Percentiles rank a stretch among this genome's conserved stretches.
phyloP scores from a whole-genome alignment of 1,139 yeast species.

The Yamadazyma membranifaciens region DNA sequence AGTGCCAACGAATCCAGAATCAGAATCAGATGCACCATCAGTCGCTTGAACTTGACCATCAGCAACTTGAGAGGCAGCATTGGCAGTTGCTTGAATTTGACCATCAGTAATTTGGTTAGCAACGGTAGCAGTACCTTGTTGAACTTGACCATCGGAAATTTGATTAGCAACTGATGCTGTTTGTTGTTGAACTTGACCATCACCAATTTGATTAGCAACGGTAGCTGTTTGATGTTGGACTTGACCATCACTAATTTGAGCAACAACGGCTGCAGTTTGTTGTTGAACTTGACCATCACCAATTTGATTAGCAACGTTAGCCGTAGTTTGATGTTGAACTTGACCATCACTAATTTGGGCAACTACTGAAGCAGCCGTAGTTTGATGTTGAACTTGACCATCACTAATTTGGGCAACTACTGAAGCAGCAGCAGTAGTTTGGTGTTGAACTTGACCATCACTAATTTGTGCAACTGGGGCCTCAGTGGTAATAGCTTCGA shows the following conservation, averaged over 20 bases:
- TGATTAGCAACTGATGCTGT: constrained; percentile 29
- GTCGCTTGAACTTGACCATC: constrained; percentile 40
- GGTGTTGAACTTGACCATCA: constrained; percentile 36
- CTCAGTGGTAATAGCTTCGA: constrained; percentile 14
- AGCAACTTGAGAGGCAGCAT: constrained; percentile 32
- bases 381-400: constrained; percentile 33
- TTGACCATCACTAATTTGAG: constrained; percentile 42
- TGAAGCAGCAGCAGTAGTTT: constrained; percentile 24
- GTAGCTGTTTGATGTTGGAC: constrained; percentile 39
- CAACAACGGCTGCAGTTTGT: constrained; percentile 27
- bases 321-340: constrained; percentile 34
- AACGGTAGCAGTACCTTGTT: constrained; percentile 31
- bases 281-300: constrained; percentile 37
- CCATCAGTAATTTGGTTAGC: constrained; percentile 33
- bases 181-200: constrained; percentile 37
- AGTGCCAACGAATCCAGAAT: constrained; percentile 12
- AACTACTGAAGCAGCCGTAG: constrained; percentile 29
- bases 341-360: constrained; percentile 46
- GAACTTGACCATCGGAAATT: constrained; percentile 44
- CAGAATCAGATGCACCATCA: constrained; percentile 6
- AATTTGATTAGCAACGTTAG: constrained; percentile 30
- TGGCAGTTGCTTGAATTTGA: constrained; percentile 16
- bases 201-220: constrained; percentile 28
- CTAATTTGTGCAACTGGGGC: constrained; percentile 28
- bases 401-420: constrained; percentile 32